These are phyloP conservation scores for Microcos paniculata DNA, from an alignment of 345 rosid genomes.

Conservation along the genomic window DNA sequence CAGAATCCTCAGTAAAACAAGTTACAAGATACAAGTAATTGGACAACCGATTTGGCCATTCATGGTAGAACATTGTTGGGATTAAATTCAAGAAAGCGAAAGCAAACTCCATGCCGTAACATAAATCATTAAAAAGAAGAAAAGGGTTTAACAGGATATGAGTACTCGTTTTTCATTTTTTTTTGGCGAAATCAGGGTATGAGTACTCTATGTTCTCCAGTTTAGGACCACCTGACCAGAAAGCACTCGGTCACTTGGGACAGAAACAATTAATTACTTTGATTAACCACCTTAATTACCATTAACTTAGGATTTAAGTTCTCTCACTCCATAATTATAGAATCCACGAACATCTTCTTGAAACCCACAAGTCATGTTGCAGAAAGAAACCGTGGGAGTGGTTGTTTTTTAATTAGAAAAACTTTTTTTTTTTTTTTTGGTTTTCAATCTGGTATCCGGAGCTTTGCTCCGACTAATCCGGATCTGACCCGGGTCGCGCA, in stretches of 20 bases:
- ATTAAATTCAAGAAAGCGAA: not conserved
- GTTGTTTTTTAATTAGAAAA: not conserved
- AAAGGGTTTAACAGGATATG: not conserved
- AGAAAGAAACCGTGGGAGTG: too few relatives aligned
- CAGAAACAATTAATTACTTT: not conserved
- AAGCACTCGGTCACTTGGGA: not conserved
- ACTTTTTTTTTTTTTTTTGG: too few relatives aligned
- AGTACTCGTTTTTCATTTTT: too few relatives aligned
- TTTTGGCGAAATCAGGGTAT: too few relatives aligned
- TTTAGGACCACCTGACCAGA: conserved; percentile 31
- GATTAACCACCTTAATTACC: conserved; percentile 6
- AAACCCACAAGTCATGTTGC: not conserved
- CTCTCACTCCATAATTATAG: not conserved
- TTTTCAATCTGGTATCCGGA: too few relatives aligned
- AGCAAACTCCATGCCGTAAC: not conserved
- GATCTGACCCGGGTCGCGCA: too few relatives aligned
- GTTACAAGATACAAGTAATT: not conserved
- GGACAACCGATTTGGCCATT: not conserved
- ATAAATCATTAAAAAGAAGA: conserved; percentile 6
- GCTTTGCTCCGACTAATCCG: too few relatives aligned
- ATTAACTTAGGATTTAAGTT: conserved; percentile 25
- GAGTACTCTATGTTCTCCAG: not conserved
- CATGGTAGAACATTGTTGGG: not conserved
- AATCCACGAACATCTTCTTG: not conserved
- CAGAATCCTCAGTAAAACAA: too few relatives aligned